These are phyloP conservation scores for Lanmaoa rubissima DNA, from an alignment of 768 basidiomycete species.

Conservation along the genomic window DNA sequence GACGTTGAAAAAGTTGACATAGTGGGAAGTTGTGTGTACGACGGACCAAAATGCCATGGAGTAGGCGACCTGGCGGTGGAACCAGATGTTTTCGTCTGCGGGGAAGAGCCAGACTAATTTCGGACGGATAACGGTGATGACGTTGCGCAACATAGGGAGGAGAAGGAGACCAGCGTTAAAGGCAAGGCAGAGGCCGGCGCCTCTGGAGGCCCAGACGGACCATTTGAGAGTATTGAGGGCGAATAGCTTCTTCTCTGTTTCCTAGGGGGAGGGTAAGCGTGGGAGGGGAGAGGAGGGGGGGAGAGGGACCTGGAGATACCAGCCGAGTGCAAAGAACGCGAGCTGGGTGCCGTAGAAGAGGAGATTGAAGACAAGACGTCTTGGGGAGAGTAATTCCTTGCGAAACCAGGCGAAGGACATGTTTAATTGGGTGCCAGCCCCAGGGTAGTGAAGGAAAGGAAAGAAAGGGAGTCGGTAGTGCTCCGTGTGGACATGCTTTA, in stretches of 20 bases:
- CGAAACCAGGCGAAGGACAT: conserved; percentile 54
- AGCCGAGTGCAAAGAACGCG: conserved; percentile 79
- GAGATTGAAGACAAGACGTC: conserved; percentile 70
- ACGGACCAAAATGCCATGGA: conserved; percentile 91
- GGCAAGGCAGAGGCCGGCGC: conserved; percentile 88
- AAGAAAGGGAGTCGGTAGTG: neutral
- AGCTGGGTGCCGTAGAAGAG: conserved; percentile 81
- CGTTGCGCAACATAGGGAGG: conserved; percentile 85
- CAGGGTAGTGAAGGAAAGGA: neutral
- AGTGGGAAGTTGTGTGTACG: conserved; percentile 92
- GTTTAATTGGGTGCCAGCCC: neutral
- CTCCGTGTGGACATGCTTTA: neutral
- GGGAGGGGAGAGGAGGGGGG: neutral
- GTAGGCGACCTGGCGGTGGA: conserved; percentile 93
- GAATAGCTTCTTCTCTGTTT: conserved; percentile 57
- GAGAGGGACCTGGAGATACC: conserved; percentile 68
- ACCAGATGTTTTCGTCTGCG: conserved; percentile 95
- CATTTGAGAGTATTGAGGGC: conserved; percentile 77
- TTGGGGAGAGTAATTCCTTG: conserved; percentile 60
- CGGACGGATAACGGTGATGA: conserved; percentile 82
- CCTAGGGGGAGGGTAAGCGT: conserved; percentile 37
- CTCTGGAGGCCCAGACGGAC: conserved; percentile 89
- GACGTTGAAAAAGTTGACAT: conserved; percentile 91
- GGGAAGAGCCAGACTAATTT: conserved; percentile 81
- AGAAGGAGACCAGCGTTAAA: conserved; percentile 85